A percentile compares a stretch with the other conserved stretches of the same genome.
These are phyloP conservation scores for Xerocomellus intermedius DNA, from an alignment of 768 basidiomycete genomes.

Conservation along the genomic window DNA sequence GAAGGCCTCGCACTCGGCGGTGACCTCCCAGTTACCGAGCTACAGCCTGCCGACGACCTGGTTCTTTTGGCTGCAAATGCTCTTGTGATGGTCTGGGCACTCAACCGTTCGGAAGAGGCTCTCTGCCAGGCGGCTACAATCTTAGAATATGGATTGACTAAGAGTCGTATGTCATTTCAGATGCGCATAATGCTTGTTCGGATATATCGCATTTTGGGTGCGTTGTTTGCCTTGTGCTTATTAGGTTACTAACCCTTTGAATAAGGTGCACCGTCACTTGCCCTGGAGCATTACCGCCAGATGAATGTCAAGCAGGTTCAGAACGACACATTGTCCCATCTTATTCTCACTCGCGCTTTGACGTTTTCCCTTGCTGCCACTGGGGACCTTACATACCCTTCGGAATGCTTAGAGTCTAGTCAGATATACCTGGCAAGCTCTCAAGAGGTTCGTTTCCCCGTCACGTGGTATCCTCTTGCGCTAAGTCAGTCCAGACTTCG, in stretches of 20 bases:
- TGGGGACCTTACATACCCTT: conserved; percentile 72
- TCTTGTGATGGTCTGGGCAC: conserved; percentile 61
- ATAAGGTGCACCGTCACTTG: conserved; percentile 67
- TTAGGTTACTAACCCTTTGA: neutral
- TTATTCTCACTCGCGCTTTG: conserved; percentile 71
- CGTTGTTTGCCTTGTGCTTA: conserved; percentile 8
- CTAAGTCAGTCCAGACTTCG: conserved; percentile 50
- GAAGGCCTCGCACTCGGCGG: conserved; percentile 65
- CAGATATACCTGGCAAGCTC: conserved; percentile 81
- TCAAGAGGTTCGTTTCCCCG: conserved; percentile 56
- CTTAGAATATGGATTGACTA: conserved; percentile 68
- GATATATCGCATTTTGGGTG: conserved; percentile 80
- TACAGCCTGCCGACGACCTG: conserved; percentile 88
- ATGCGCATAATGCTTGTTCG: conserved; percentile 74
- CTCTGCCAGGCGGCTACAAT: conserved; percentile 64
- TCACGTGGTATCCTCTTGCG: neutral
- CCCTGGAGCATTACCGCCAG: conserved; percentile 75
- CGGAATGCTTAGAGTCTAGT: conserved; percentile 76
- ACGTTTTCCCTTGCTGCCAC: conserved; percentile 75
- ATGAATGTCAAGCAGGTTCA: conserved; percentile 85
- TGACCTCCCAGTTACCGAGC: conserved; percentile 67
- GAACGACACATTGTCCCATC: conserved; percentile 85
- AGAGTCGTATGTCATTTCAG: conserved; percentile 79
- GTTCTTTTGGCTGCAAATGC: conserved; percentile 71
- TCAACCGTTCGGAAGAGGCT: conserved; percentile 52